Evolutionary conservation across 768 basidiomycete species (phyloP).

Genomic region (Amanita jacksonii): DNA sequence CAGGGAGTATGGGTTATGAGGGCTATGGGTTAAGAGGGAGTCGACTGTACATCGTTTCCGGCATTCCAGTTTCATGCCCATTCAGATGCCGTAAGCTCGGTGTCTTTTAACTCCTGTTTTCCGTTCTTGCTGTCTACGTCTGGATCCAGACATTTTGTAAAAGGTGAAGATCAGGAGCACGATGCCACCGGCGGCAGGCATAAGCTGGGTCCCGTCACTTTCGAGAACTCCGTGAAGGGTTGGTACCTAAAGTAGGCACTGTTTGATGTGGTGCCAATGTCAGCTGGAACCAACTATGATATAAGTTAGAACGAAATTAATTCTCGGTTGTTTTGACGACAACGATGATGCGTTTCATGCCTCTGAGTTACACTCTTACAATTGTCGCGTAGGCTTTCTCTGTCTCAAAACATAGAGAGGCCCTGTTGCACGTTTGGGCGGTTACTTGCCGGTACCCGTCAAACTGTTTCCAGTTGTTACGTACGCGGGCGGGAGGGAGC

Average conservation of each 20-base stretch:
- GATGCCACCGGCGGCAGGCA: not conserved
- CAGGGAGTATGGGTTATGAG: constrained; percentile 6
- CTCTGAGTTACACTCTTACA: too few relatives aligned
- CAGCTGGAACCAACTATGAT: too few relatives aligned
- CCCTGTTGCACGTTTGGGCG: too few relatives aligned
- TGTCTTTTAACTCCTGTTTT: constrained; percentile 60
- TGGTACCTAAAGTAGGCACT: constrained; percentile 14
- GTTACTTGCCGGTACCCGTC: too few relatives aligned
- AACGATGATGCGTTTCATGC: too few relatives aligned
- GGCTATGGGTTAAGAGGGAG: constrained; percentile 8
- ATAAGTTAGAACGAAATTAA: too few relatives aligned
- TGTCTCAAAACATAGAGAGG: too few relatives aligned
- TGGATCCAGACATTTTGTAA: constrained; percentile 64
- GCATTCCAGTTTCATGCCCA: constrained; percentile 42
- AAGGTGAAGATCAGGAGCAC: not conserved
- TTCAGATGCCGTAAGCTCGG: constrained; percentile 65
- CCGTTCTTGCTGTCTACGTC: constrained; percentile 55
- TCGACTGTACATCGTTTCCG: not conserved
- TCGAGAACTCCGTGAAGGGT: constrained; percentile 25
- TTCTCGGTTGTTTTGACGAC: too few relatives aligned
- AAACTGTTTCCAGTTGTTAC: too few relatives aligned
- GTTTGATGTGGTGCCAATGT: not conserved
- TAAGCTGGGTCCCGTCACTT: constrained; percentile 18
- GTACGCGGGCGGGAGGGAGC: too few relatives aligned
- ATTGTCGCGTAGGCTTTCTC: too few relatives aligned